Base-by-base conservation (phyloP, 2,329 filamentous ascomycete genomes). In the Nothophaeocryptopus gaeumannii region DNA sequence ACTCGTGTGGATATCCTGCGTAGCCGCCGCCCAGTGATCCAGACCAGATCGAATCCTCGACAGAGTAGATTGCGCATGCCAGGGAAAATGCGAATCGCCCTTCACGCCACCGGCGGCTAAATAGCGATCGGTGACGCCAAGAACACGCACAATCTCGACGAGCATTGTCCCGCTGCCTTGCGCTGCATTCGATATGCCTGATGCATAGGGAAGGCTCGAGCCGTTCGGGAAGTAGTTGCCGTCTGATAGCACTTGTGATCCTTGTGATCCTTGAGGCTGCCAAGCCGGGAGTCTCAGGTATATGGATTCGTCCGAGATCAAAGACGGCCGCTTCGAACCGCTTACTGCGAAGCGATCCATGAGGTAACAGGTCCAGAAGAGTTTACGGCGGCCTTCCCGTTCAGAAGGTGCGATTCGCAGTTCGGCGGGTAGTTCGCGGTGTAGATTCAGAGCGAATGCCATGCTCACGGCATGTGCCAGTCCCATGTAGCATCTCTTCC, bases 331-430 rank as follows among this genome's bases (percentile, higher is more conserved):
- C 62, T 87, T 89, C 3, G 89, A 92, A 12, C 89, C 89, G 58
- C 86, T 89, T 1, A 86, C 82, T 58, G 85, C 79, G 60, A 92
- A 93, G n/a, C 87, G 81, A 64, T 95, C 89, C 68, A 95, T 84
- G 20, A 95, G 74, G 61, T 93, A 95, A 65, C 88, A 92, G 2
- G 87, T 85, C 89, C 89, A 95, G 68, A 95, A 95, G 2, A 95
- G 73, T n/a, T 87, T 80, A 47, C 89, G 78, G 39, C 87, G 79
- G 63, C 84, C 83, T 71, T 95, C 89, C 48, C 86, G 80, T 64
- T 95, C 89, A 3, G 82, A 73, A 0, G 82, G 77, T 0, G 82
- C 80, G 9, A 87, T 77, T 47, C 81, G 79, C 10, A 81, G 73
- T 43, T 81, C 79, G 5, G 75, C 65, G 16, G 89, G 83, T 37